Conservation (phyloP, 176 grass and related monocot species). For the Elymus sibiricus region DNA sequence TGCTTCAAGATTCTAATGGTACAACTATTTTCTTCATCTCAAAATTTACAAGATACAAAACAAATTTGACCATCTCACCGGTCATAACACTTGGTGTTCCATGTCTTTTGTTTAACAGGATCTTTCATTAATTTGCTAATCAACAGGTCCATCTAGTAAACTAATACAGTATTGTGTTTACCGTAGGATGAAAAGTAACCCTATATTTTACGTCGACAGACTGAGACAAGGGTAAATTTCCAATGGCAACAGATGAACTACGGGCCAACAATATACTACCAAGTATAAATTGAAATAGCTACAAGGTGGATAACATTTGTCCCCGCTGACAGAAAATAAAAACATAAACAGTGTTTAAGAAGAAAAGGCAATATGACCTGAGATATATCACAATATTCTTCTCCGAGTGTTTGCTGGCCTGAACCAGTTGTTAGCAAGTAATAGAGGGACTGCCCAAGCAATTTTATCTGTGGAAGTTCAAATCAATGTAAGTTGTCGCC, state of each 20-base stretch:
- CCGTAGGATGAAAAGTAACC: neutral
- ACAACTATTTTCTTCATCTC: neutral
- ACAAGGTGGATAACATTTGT: neutral
- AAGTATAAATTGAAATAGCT: slow-evolving; percentile 22
- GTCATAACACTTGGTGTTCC: neutral
- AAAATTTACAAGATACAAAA: neutral
- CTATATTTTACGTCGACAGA: neutral
- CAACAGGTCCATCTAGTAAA: neutral
- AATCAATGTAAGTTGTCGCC: neutral
- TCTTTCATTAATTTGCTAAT: neutral
- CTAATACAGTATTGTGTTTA: neutral
- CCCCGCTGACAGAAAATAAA: neutral
- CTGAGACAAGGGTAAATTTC: neutral
- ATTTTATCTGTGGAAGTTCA: slow-evolving; percentile 76
- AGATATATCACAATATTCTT: slow-evolving; percentile 98
- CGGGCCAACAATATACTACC: neutral
- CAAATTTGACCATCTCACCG: neutral
- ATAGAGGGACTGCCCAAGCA: slow-evolving; percentile 89
- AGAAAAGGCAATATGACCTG: slow-evolving; percentile 52
- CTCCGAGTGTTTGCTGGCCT: slow-evolving; percentile 93
- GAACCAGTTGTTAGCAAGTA: slow-evolving; percentile 96
- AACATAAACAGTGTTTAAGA: slow-evolving; percentile 7
- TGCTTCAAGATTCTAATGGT: neutral
- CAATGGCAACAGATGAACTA: neutral
- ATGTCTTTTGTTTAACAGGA: neutral